Percentiles rank a stretch among this genome's conserved stretches.
phyloP scores from a whole-genome alignment of 2,329 filamentous ascomycete genomes.

The Onygenales sp. region DNA sequence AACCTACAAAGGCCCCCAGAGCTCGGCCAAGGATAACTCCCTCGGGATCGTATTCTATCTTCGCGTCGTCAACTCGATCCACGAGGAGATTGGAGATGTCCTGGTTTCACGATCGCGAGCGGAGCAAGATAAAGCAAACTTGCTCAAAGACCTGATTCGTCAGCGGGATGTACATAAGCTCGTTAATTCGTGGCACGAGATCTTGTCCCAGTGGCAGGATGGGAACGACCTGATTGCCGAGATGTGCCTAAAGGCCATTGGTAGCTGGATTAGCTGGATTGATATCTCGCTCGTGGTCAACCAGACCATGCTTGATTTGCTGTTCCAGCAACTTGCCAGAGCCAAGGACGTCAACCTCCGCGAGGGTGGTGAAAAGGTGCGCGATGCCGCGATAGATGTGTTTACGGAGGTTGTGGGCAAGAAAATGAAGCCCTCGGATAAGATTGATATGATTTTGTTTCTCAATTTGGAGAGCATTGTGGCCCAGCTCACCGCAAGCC shows the following conservation, averaged over 20 bases:
- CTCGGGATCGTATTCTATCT: constrained; percentile 77
- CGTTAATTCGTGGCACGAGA: constrained; percentile 81
- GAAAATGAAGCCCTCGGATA: constrained; percentile 92
- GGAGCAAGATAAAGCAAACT: constrained; percentile 76
- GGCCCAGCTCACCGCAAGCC: constrained; percentile 72
- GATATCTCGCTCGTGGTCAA: constrained; percentile 92
- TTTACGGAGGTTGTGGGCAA: constrained; percentile 94
- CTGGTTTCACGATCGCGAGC: constrained; percentile 67
- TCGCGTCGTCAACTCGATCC: constrained; percentile 76
- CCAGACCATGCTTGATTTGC: constrained; percentile 70
- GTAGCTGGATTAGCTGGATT: constrained; percentile 98
- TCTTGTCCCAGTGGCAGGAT: constrained; percentile 67
- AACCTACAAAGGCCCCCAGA: constrained; percentile 51
- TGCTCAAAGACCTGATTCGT: constrained; percentile 84
- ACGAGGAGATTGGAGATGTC: constrained; percentile 95
- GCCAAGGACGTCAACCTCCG: constrained; percentile 49
- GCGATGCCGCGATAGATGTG: constrained; percentile 85
- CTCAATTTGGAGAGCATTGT: constrained; percentile 81
- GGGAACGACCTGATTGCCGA: constrained; percentile 67
- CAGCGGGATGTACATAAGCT: constrained; percentile 82
- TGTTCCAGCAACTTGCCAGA: constrained; percentile 82
- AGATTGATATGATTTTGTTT: constrained; percentile 87
- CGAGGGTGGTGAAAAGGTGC: constrained; percentile 69
- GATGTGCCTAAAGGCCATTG: constrained; percentile 82
- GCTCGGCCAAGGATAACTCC: constrained; percentile 56